A percentile compares a stretch with the other conserved stretches of the same genome.
Conservation (phyloP, 2,329 filamentous ascomycete genomes). For the Ceratocystis eucalypticola region DNA sequence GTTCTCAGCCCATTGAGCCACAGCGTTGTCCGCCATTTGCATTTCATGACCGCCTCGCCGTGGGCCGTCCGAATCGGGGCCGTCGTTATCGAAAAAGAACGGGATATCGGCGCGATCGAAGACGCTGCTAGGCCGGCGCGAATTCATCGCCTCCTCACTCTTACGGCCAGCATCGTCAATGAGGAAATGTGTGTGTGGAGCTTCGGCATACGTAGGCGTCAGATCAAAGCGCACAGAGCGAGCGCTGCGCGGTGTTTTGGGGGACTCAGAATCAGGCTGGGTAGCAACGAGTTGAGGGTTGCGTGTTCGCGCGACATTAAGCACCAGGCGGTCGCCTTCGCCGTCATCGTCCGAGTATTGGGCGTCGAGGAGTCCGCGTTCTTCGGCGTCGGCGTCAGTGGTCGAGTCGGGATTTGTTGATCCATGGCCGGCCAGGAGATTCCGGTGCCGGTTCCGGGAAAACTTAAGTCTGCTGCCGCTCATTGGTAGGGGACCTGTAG, state of each 20-base stretch:
- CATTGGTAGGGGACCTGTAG: constrained; percentile 15
- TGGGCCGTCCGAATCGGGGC: constrained; percentile 6
- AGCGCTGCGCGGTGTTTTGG: constrained; percentile 45
- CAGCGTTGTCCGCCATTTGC: constrained; percentile 19
- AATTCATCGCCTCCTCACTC: constrained; percentile 15
- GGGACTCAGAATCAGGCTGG: constrained; percentile 11
- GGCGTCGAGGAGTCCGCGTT: constrained; percentile 22
- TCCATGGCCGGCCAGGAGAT: constrained; percentile 10
- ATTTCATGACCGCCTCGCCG: constrained; percentile 16
- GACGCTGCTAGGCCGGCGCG: constrained; percentile 17
- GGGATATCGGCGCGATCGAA: constrained; percentile 17
- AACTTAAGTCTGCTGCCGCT: constrained; percentile 18
- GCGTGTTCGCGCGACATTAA: constrained; percentile 17
- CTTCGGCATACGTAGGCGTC: constrained; percentile 33
- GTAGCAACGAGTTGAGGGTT: constrained; percentile 12
- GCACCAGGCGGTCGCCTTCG: constrained; percentile 15
- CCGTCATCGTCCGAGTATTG: constrained; percentile 21
- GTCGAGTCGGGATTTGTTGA: constrained; percentile 7
- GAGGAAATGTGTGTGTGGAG: constrained; percentile 23
- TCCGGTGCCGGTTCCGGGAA: constrained; percentile 17
- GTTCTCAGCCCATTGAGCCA: constrained; percentile 34
- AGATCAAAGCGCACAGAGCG: constrained; percentile 65
- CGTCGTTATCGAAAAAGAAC: constrained; percentile 18
- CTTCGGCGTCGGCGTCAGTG: constrained; percentile 21
- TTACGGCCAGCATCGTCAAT: constrained; percentile 17